Evolutionary conservation across 2,329 filamentous ascomycete species (phyloP).

Genomic region (Acarospora socialis): DNA sequence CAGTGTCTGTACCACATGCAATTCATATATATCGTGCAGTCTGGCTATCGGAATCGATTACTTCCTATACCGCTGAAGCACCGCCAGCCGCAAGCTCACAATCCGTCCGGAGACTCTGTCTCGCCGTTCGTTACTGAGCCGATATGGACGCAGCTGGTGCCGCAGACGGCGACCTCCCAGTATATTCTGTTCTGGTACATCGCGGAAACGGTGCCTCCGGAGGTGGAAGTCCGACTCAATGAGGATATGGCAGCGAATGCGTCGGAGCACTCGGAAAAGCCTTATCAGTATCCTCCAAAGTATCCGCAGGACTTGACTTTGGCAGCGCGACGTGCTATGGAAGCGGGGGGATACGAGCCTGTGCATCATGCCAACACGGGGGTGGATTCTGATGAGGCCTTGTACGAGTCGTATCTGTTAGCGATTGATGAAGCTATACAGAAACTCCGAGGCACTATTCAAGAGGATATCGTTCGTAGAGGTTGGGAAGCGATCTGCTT

Average conservation of each 20-base stretch:
- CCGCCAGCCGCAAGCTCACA: constrained; percentile 27
- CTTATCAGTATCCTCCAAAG: constrained; percentile 24
- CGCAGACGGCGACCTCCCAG: constrained; percentile 22
- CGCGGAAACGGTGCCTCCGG: constrained; percentile 31
- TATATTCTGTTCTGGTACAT: constrained; percentile 36
- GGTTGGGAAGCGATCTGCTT: constrained; percentile 30
- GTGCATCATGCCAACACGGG: constrained; percentile 32
- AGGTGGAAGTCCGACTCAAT: constrained; percentile 18
- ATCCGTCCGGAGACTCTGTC: constrained; percentile 14
- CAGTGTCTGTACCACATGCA: not conserved
- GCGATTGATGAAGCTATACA: constrained; percentile 28
- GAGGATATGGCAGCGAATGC: constrained; percentile 14
- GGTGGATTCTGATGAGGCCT: constrained; percentile 32
- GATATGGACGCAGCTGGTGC: constrained; percentile 32
- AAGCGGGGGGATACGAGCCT: constrained; percentile 31
- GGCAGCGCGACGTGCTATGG: constrained; percentile 24
- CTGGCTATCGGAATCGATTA: constrained; percentile 35
- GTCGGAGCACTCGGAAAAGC: constrained; percentile 9
- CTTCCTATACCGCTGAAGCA: constrained; percentile 32
- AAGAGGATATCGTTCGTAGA: constrained; percentile 31
- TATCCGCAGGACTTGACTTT: constrained; percentile 25
- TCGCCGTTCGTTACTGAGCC: constrained; percentile 27
- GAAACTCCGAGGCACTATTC: constrained; percentile 26
- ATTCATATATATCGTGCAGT: constrained; percentile 15
- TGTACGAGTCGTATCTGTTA: constrained; percentile 30